Evolutionary conservation across 129 eudicot species (phyloP), one percentile per base, ranked within the genome.

Genomic region (Helichrysum umbraculigerum): DNA sequence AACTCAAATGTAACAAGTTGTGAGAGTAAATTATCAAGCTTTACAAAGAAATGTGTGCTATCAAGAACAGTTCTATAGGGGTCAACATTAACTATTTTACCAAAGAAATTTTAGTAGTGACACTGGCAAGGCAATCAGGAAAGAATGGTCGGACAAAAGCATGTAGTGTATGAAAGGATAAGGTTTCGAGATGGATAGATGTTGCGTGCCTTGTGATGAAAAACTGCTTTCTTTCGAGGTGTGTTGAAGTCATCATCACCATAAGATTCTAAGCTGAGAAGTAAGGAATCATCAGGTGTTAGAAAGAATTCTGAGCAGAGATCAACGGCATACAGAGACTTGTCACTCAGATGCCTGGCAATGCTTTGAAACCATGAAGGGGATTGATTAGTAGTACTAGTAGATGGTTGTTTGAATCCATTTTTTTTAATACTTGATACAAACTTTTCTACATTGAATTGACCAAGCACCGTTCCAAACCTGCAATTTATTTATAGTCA

Each of bases 141-240:
- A 44, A 14, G 15, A 44, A 44, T 44, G 16, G 52, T 44, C 17
- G 28, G 41, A 19, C 62, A 57, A 57, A 57, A 57, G 11, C 22
- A 57, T n/a, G 25, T 54, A 54, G 25, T 16, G n/a, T 17, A 54
- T 17, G 60, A 54, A 54, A 19, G 10, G 21, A 54, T 54, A 54
- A 16, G 62, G 21, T n/a, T 7, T 16, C 5, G 22, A 32, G 44
- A 57, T 68, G 20, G 59, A 57, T 77, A 58, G 77, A 76, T 54
- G 76, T 93, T 87, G 28, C 1, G 28, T 87, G 90, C 98, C 98
- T 90, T 88, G 87, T 90, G 97, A 78, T 87, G 89, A 78, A 93
- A 81, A 78, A 93, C 81, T 29, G 92, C 92, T 84, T 88, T 93
- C 76, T 86, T 88, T 51, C 97, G 81, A 66, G 95, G 84, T 8